Conservation (phyloP, 495 filamentous ascomycete genomes). For the Aspergillus kassunensis region DNA sequence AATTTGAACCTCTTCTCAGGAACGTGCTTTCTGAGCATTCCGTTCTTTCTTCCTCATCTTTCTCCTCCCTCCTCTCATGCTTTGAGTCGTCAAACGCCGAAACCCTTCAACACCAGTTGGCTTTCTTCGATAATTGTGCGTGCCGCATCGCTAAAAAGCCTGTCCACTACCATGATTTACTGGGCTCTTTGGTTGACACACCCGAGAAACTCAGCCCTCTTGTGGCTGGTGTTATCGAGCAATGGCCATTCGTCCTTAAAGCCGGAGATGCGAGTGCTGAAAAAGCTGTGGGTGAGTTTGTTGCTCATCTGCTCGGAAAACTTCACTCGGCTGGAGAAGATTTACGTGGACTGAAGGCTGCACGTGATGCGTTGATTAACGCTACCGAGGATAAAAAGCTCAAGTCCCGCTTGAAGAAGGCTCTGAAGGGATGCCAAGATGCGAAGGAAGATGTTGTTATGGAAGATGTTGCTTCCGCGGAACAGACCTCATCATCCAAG, state of each 20-base stretch:
- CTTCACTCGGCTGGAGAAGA: slow-evolving; percentile 46
- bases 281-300: slow-evolving; percentile 49
- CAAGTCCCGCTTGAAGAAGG: slow-evolving; percentile 39
- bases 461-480: slow-evolving; percentile 20
- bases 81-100: slow-evolving; percentile 38
- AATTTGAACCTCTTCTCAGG: slow-evolving; percentile 30
- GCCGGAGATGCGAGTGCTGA: slow-evolving; percentile 33
- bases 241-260: slow-evolving; percentile 67
- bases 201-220: slow-evolving; percentile 48
- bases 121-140: slow-evolving; percentile 78
- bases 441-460: slow-evolving; percentile 15
- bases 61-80: slow-evolving; percentile 39
- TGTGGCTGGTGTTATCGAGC: slow-evolving; percentile 63
- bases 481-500: slow-evolving; percentile 5
- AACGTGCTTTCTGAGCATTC: slow-evolving; percentile 35
- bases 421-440: slow-evolving; percentile 33
- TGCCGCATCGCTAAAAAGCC: slow-evolving; percentile 64
- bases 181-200: slow-evolving; percentile 31
- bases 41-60: slow-evolving; percentile 33
- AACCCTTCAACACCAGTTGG: slow-evolving; percentile 28
- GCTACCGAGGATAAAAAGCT: slow-evolving; percentile 35
- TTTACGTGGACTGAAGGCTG: slow-evolving; percentile 32
- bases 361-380: slow-evolving; percentile 37
- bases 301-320: slow-evolving; percentile 45
- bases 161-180: slow-evolving; percentile 66